Evolutionary conservation across 805 yeast species (phyloP).

Genomic region (Wickerhamomyces queroliae): DNA sequence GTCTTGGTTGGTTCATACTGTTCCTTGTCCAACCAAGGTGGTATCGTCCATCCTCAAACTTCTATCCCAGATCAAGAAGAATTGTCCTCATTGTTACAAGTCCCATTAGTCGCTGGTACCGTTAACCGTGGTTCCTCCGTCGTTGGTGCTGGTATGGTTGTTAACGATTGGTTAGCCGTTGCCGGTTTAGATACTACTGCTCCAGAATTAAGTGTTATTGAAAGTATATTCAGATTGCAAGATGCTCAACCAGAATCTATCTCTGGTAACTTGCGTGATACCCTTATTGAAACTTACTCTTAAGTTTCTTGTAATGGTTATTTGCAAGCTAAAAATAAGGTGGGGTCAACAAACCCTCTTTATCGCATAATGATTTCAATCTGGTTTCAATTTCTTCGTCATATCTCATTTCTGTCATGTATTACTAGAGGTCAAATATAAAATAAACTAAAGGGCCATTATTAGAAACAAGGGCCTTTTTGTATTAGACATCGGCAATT

Average conservation of each 20-base stretch:
- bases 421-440: not conserved
- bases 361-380: not conserved
- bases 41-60: slow-evolving; percentile 96
- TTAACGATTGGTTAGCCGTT: slow-evolving; percentile 96
- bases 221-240: slow-evolving; percentile 90
- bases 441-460: not conserved
- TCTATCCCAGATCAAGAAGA: slow-evolving; percentile 98
- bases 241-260: slow-evolving; percentile 88
- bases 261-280: slow-evolving; percentile 81
- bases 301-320: slow-evolving; percentile 22
- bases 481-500: not conserved
- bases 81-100: slow-evolving; percentile 88
- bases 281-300: slow-evolving; percentile 87
- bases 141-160: slow-evolving; percentile 98
- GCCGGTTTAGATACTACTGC: slow-evolving; percentile 98
- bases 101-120: slow-evolving; percentile 97
- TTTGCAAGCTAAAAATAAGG: not conserved
- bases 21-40: slow-evolving; percentile 93
- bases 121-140: slow-evolving; percentile 97
- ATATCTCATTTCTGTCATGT: not conserved
- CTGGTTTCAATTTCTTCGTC: not conserved
- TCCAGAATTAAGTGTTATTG: slow-evolving; percentile 94
- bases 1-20: slow-evolving; percentile 97
- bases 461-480: slow-evolving; percentile 1
- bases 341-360: not conserved